Evolutionary conservation across 495 filamentous ascomycete species (phyloP).

Genomic region (Bathelium albidoporum): DNA sequence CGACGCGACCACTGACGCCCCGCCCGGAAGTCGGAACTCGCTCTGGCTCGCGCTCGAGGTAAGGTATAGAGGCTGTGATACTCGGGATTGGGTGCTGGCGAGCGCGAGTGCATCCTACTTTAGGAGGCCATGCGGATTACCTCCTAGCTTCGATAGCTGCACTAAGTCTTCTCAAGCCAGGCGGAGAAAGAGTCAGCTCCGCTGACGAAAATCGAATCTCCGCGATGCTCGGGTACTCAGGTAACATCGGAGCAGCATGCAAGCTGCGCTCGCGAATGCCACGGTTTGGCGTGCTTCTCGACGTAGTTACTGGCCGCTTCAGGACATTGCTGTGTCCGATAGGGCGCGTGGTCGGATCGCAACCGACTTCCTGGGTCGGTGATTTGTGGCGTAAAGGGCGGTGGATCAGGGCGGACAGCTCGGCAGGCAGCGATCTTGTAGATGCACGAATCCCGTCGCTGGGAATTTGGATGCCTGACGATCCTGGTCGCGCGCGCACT

Average conservation of each 20-base stretch:
- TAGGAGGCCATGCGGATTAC: not conserved
- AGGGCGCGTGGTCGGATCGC: not conserved
- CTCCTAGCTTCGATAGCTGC: not conserved
- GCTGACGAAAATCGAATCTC: no score
- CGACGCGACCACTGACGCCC: no score
- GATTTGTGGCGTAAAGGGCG: conserved; percentile 4
- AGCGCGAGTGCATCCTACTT: no score
- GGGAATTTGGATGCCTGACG: not conserved
- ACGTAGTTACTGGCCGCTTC: not conserved
- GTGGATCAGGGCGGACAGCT: not conserved
- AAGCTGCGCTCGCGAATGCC: no score
- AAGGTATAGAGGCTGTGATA: no score
- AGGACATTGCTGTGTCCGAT: not conserved
- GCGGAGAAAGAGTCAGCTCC: not conserved
- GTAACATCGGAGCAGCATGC: no score
- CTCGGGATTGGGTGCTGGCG: no score
- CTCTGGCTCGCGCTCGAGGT: no score
- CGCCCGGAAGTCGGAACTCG: no score
- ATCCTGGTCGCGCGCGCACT: no score
- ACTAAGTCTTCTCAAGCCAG: not conserved
- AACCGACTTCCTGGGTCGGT: not conserved
- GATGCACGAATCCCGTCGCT: not conserved
- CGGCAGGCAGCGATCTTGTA: not conserved
- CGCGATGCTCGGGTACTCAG: no score
- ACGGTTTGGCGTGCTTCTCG: no score